Conservation (phyloP, 2,329 filamentous ascomycete species). For the Dothistroma pini region DNA sequence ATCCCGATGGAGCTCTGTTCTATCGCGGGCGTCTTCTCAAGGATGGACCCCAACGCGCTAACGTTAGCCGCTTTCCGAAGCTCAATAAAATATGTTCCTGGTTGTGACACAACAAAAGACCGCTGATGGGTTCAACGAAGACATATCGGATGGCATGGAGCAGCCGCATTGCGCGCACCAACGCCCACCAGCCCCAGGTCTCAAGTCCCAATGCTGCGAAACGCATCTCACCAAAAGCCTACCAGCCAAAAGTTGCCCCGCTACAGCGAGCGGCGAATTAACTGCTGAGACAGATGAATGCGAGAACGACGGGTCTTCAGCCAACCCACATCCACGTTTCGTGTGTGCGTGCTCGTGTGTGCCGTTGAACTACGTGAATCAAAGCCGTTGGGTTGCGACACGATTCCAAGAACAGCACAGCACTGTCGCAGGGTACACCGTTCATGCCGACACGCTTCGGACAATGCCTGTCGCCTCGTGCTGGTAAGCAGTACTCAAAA, state of each 20-base stretch:
- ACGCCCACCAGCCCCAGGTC: background rate
- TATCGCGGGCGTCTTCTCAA: background rate
- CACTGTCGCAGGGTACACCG: background rate
- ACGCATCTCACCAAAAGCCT: slow-evolving; percentile 1
- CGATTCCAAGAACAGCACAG: background rate
- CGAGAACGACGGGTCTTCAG: slow-evolving; percentile 4
- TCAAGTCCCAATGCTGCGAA: slow-evolving; percentile 1
- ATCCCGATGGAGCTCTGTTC: background rate
- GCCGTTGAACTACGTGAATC: background rate
- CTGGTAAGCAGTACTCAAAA: background rate
- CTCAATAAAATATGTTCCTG: slow-evolving; percentile 4
- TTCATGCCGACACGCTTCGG: background rate
- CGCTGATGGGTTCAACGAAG: slow-evolving; percentile 10
- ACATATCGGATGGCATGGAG: slow-evolving; percentile 5
- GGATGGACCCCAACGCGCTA: background rate
- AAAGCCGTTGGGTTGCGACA: background rate
- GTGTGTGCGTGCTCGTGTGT: background rate
- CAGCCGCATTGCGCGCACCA: slow-evolving; percentile 1
- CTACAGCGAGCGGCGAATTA: background rate
- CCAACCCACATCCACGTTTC: background rate
- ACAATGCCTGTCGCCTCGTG: background rate
- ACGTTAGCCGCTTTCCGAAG: slow-evolving; percentile 8
- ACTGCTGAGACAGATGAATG: background rate
- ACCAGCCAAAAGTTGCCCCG: background rate
- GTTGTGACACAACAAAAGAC: background rate